Conservation (phyloP, 1,139 yeast species). For the Debaryomyces sp. region DNA sequence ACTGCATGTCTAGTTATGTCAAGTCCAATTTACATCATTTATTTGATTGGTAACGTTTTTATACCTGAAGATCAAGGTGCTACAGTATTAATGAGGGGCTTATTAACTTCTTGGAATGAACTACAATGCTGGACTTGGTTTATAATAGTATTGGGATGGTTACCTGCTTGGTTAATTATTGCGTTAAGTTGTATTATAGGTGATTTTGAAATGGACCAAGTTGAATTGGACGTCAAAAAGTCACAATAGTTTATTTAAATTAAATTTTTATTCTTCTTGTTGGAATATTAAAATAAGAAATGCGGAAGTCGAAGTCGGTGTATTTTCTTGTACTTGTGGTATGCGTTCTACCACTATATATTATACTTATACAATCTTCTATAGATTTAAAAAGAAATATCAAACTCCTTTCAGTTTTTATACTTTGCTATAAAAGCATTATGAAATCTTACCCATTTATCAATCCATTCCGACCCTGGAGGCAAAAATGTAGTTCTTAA, state of each 20-base stretch:
- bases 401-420: slow-evolving; percentile 12
- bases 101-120: slow-evolving; percentile 66
- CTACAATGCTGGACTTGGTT: slow-evolving; percentile 90
- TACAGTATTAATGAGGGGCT: slow-evolving; percentile 45
- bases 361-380: background rate
- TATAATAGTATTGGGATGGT: slow-evolving; percentile 74
- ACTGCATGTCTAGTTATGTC: slow-evolving; percentile 44
- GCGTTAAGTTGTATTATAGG: slow-evolving; percentile 37
- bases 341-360: background rate
- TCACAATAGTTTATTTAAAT: background rate
- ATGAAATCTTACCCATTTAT: slow-evolving; percentile 77
- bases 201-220: slow-evolving; percentile 21
- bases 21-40: slow-evolving; percentile 56
- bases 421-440: slow-evolving; percentile 64
- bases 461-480: slow-evolving; percentile 90
- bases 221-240: slow-evolving; percentile 13
- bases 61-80: slow-evolving; percentile 35
- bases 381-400: background rate
- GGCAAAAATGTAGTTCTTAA: slow-evolving; percentile 95
- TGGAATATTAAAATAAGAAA: background rate
- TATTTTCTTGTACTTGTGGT: background rate
- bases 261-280: background rate
- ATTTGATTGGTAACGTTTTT: slow-evolving; percentile 33
- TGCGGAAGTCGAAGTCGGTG: background rate
- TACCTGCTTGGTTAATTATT: slow-evolving; percentile 74